Base-by-base conservation (phyloP, 805 yeast genomes). In the Kluyveromyces aestuarii region DNA sequence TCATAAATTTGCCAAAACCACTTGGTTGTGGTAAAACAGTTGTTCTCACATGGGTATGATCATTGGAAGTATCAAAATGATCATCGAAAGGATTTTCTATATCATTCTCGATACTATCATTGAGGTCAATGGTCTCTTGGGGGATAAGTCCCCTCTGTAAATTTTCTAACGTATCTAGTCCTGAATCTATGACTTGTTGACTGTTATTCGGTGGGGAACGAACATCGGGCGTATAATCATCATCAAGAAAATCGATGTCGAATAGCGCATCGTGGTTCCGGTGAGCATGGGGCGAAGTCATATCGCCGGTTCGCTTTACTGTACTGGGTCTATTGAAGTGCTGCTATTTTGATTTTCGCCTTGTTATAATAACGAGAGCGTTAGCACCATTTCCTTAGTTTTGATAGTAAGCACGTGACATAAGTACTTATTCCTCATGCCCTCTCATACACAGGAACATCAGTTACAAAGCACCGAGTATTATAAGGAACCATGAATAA, bases 181-280 rank as follows among this genome's bases (percentile, higher is more conserved):
- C 53, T 2, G 50, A 51, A 21, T 48, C 52, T 16, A 51, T 44
- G 18, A 55, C 52, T 16, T 49, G 46, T 19, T 58, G 50, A 19
- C 33, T 43, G 27, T 35, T n/a, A 27, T 36, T 35, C 6, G 39
- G 25, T 9, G 13, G 30, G 27, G 37, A 46, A 48, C 41, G 43
- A 53, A 44, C 48, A 36, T 50, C 50, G n/a, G 53, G 43, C 19
- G 51, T 44, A 37, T 33, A 45, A 8, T 37, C 44, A 48, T 59
- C 57, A 41, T 59, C 61, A n/a, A 69, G 53, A 44, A 71, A 58
- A 50, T 70, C 74, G 18, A 71, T 62, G 52, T 71, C 75, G 47
- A 70, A 71, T 21, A 71, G 56, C 35, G 73, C 66, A 49, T 67
- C 65, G 7, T 63, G 56, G 19, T 46, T 25, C 4, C 41, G n/a